Evolutionary conservation across 371 early-diverging fungal species (phyloP), one percentile per base, ranked within the genome.

Genomic region (Syncephalastrum sp.): DNA sequence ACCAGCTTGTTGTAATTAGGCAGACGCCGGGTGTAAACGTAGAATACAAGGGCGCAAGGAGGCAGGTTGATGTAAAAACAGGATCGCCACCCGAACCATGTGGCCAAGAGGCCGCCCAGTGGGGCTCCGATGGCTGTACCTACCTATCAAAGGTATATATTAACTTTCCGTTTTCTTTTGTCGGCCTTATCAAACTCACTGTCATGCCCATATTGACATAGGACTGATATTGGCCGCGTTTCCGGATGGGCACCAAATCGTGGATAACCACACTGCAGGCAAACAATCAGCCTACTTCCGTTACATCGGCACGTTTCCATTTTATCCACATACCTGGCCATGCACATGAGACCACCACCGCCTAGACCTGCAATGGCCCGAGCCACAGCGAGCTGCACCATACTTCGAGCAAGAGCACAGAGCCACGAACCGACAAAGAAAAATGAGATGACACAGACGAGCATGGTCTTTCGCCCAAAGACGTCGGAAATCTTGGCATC

Each of bases 31-130:
- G 50, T 45, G 21, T 74, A 74, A 8, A 64, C 16, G 15, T 65
- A 66, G 7, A 71, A 59, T 10, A 72, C 57, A 42, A 88, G 61
- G 29, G 82, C 65, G 54, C 89, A 72, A 24, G 88, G 54, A 0
- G 90, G 91, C 5, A 92, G 47, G 62, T 92, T 91, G 56, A 91
- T 75, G 69, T 87, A 91, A 61, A 92, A 91, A 10, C 83, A 82
- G 15, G 82, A 83, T 0, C 87, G 75, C 81, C 90, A 89, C 27
- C 86, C 82, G 66, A 84, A 67, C 17, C 17, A 57, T 23, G 72
- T 69, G 44, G 75, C 81, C 29, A 87, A 74, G 15, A 82, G 67
- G 7, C 86, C 84, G 24, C 84, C 77, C 14, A 72, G 42, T 14
- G 72, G 72, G 0, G 76, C 72, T 6, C 76, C 76, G 2, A 76